Evolutionary conservation across 208 protist species (phyloP), one percentile per base, ranked within the genome.

Genomic region (Phytomonas francai): DNA sequence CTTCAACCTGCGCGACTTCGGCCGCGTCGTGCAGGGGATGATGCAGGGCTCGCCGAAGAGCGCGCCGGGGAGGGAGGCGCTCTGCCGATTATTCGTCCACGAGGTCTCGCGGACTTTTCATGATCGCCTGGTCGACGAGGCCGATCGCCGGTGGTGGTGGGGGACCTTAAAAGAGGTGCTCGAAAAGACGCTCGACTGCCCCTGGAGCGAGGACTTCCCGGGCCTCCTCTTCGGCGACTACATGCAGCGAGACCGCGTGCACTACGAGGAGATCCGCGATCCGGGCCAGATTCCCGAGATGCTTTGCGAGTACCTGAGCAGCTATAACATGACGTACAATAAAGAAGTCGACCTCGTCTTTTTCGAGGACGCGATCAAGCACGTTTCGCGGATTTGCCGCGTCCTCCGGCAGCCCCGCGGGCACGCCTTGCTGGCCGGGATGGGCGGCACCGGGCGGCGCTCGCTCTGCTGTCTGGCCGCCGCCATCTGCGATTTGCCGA

Each of bases 1-100:
- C 11, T 99, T 99, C 85, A 99, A 99, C 81, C 68, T 99, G 65
- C 94, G 98, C 56, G 98, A 99, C 71, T 85, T 99, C 32, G 87
- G 89, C 57, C 98, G 98, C 65, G 97, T 99, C 22, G 87, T 99
- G 33, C 97, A 99, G 73, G 98, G 96, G 36, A 80, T 99, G 59
- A 94, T 98, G 84, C 94, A 97, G 76, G 78, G 89, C 27, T 84
- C 87, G 11, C 78, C 92, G 9, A 74, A 78, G 28, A 76, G 78
- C 57, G 81, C 97, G 11, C 59, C 72, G 2, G 78, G 73, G 33
- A 64, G 64, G 19, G 67, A 76, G 12, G 79, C 67, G 14, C 56
- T 99, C 14, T 62, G 96, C 59, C 74, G 87, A 31, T 80, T 98
- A 29, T 99, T 98, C 81, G 72, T 91, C 33, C 97, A 99, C 80